Evolutionary conservation across 345 rosid species (phyloP).

Genomic region (Geranium brycei): DNA sequence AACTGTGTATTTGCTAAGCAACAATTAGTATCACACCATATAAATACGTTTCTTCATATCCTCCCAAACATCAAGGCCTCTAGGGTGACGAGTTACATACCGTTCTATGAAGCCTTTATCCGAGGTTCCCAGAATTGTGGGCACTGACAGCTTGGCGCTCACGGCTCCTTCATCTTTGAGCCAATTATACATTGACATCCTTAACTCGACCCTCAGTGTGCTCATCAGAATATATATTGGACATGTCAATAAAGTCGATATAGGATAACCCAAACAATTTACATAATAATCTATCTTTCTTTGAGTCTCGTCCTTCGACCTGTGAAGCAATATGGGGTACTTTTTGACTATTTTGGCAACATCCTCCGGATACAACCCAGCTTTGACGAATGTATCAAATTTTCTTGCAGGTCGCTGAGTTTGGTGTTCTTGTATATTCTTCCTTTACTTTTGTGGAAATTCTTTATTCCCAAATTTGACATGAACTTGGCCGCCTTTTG

Average conservation of each 20-base stretch:
- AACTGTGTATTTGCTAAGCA: too few relatives aligned
- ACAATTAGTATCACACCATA: too few relatives aligned
- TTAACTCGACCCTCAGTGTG: constrained; percentile 35
- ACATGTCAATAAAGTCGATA: constrained; percentile 30
- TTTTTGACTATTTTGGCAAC: constrained; percentile 37
- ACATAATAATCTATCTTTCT: constrained; percentile 42
- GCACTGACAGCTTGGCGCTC: constrained; percentile 20
- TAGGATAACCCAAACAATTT: constrained; percentile 41
- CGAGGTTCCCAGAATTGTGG: constrained; percentile 39
- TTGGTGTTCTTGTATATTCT: constrained; percentile 50
- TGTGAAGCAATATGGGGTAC: constrained; percentile 55
- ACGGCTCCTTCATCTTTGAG: constrained; percentile 34
- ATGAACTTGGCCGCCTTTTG: constrained; percentile 49
- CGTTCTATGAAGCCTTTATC: constrained; percentile 23
- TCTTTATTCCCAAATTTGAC: constrained; percentile 42
- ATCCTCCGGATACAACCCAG: constrained; percentile 48
- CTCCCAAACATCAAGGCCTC: constrained; percentile 53
- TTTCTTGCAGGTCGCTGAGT: constrained; percentile 45
- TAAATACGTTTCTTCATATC: constrained; percentile 33
- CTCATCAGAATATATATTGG: constrained; percentile 45
- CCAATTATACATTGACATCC: constrained; percentile 61
- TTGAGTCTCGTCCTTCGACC: constrained; percentile 33
- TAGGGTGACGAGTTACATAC: constrained; percentile 40
- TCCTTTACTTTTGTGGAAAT: constrained; percentile 23
- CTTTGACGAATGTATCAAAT: constrained; percentile 52